A percentile compares a stretch with the other conserved stretches of the same genome.
These are phyloP conservation scores for Plasmopara viticola DNA, from an alignment of 352 stramenopile genomes.

Conservation along the genomic window DNA sequence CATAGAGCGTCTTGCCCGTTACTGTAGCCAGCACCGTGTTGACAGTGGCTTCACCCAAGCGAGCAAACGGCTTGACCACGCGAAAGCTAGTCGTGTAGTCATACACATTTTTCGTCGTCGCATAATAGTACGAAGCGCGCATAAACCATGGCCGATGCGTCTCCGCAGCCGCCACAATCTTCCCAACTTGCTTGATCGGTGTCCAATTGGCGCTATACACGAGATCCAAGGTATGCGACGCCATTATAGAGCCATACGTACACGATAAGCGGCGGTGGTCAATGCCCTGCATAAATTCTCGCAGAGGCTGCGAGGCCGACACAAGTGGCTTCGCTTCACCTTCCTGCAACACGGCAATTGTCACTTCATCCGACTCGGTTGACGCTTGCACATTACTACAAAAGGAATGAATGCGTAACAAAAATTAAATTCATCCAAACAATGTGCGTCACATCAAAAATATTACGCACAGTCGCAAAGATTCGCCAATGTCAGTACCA, in stretches of 20 bases:
- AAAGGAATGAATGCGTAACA: slow-evolving; percentile 11
- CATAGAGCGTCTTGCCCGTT: slow-evolving; percentile 47
- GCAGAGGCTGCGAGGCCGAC: slow-evolving; percentile 19
- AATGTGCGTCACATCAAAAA: not conserved
- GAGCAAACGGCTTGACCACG: slow-evolving; percentile 52
- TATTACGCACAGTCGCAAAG: slow-evolving; percentile 32
- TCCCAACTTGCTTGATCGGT: not conserved
- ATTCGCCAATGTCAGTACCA: slow-evolving; percentile 28
- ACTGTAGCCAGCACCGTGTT: slow-evolving; percentile 60
- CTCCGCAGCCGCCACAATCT: slow-evolving; percentile 6
- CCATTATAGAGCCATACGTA: slow-evolving; percentile 19
- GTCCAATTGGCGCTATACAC: slow-evolving; percentile 23
- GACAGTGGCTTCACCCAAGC: slow-evolving; percentile 55
- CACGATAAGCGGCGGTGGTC: slow-evolving; percentile 26
- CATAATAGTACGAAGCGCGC: slow-evolving; percentile 74
- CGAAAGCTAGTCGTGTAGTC: slow-evolving; percentile 78
- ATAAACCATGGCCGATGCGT: slow-evolving; percentile 64
- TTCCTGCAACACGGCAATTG: slow-evolving; percentile 42
- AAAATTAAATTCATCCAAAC: not conserved
- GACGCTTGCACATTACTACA: slow-evolving; percentile 33
- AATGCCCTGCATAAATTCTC: slow-evolving; percentile 29
- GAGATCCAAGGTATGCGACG: slow-evolving; percentile 20
- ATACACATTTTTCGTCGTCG: slow-evolving; percentile 74
- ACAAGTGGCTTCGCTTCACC: slow-evolving; percentile 35
- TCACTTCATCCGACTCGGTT: slow-evolving; percentile 24